Evolutionary conservation across 73 alveolate species (phyloP).

Genomic region (Symbiodinium pilosum): DNA sequence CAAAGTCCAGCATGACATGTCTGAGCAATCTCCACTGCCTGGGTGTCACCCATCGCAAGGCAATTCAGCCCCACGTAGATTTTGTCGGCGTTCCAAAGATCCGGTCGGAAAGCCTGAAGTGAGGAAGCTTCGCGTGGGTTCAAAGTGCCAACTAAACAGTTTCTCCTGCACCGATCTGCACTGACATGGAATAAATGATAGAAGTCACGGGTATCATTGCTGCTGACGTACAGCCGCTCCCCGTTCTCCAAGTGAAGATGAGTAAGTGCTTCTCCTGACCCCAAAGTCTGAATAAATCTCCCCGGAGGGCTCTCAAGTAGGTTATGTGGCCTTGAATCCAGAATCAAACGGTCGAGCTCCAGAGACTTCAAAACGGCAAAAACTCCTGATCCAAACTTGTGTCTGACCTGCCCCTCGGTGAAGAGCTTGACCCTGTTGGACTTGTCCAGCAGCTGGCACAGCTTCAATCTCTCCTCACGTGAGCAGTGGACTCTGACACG

Average conservation of each 20-base stretch:
- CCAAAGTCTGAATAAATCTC: too few species aligned
- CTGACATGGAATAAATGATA: too few species aligned
- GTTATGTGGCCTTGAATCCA: neutral
- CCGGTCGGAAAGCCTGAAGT: neutral
- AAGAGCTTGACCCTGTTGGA: neutral
- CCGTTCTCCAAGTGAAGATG: too few species aligned
- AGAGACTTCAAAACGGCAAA: neutral
- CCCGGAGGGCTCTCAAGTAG: neutral
- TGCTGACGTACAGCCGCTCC: too few species aligned
- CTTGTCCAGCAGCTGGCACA: neutral
- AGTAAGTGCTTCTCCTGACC: too few species aligned
- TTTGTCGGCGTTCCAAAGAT: neutral
- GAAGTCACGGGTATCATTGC: too few species aligned
- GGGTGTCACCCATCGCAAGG: conserved; percentile 7
- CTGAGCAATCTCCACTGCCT: neutral
- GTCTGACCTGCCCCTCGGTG: neutral
- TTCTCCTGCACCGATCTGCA: too few species aligned
- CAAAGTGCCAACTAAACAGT: neutral
- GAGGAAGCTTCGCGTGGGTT: neutral
- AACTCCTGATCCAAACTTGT: neutral
- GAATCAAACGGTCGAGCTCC: neutral
- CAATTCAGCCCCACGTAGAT: neutral
- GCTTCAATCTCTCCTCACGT: neutral
- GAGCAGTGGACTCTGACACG: neutral
- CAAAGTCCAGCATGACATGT: too few species aligned